Conservation (phyloP, 1,284 basidiomycete genomes). For the Heterobasidion occidentale region DNA sequence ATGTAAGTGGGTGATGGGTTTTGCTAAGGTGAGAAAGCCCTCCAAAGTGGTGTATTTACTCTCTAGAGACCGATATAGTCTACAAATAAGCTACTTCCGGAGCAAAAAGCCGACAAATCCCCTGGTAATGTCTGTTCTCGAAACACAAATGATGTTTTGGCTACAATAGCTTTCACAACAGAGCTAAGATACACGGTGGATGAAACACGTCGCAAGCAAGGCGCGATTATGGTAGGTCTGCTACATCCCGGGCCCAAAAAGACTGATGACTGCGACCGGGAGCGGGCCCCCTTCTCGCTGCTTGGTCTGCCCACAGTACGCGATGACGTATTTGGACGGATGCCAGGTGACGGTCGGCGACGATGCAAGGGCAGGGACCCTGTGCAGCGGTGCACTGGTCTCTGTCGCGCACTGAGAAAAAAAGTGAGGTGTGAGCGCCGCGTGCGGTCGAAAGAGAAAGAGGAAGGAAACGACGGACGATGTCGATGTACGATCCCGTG, state of each 20-base stretch:
- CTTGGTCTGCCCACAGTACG: constrained; percentile 70
- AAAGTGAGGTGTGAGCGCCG: not conserved
- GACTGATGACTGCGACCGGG: constrained; percentile 56
- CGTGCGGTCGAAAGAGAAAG: not conserved
- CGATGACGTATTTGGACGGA: constrained; percentile 67
- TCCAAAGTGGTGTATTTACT: too few species aligned
- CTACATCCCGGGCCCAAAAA: constrained; percentile 53
- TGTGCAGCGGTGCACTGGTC: constrained; percentile 60
- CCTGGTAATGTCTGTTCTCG: too few species aligned
- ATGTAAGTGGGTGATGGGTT: too few species aligned
- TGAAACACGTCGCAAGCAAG: not conserved
- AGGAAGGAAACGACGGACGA: constrained; percentile 33
- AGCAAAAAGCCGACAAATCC: too few species aligned
- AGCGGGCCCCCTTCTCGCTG: constrained; percentile 50
- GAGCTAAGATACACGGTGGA: too few species aligned
- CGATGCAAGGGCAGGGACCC: constrained; percentile 56
- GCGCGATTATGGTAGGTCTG: not conserved
- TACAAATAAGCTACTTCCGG: too few species aligned
- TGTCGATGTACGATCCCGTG: constrained; percentile 66
- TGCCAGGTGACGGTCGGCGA: constrained; percentile 72
- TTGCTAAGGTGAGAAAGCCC: too few species aligned
- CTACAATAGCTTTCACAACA: too few species aligned
- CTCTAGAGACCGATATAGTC: too few species aligned
- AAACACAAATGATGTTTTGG: too few species aligned
- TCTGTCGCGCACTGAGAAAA: constrained; percentile 62